Evolutionary conservation across 257 asterid species (phyloP).

Genomic region (Solanum medicagineum): DNA sequence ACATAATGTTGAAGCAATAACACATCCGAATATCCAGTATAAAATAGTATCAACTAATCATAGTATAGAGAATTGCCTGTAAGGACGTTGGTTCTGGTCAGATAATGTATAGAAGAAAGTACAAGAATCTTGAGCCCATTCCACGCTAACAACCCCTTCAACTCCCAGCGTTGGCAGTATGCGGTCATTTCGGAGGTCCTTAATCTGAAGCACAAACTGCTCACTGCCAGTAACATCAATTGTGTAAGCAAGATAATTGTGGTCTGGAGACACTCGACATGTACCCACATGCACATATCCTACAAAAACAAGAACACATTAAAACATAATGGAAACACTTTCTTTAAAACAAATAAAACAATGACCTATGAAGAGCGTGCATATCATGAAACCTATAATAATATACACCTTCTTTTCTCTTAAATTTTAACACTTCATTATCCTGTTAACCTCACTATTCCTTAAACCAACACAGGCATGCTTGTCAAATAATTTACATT

Average conservation of each 20-base stretch:
- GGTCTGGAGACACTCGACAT: slow-evolving; percentile 92
- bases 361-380: not conserved
- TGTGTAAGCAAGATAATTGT: slow-evolving; percentile 68
- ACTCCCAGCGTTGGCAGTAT: slow-evolving; percentile 32
- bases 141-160: slow-evolving; percentile 80
- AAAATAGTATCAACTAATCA: slow-evolving; percentile 2
- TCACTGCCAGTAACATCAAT: slow-evolving; percentile 66
- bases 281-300: slow-evolving; percentile 96
- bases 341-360: not conserved
- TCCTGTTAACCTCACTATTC: not conserved
- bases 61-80: slow-evolving; percentile 42
- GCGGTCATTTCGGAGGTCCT: slow-evolving; percentile 43
- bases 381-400: not conserved
- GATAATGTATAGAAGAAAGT: slow-evolving; percentile 69
- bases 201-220: slow-evolving; percentile 62
- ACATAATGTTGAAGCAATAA: slow-evolving; percentile 8
- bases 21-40: not conserved
- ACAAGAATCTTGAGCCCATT: slow-evolving; percentile 73
- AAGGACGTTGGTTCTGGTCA: slow-evolving; percentile 77
- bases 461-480: not conserved
- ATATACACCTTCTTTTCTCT: not conserved
- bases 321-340: not conserved
- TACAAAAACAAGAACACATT: slow-evolving; percentile 1
- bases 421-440: not conserved
- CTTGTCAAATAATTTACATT: not conserved